Conservation (phyloP, 2,329 filamentous ascomycete species). For the Alternaria burnsii region DNA sequence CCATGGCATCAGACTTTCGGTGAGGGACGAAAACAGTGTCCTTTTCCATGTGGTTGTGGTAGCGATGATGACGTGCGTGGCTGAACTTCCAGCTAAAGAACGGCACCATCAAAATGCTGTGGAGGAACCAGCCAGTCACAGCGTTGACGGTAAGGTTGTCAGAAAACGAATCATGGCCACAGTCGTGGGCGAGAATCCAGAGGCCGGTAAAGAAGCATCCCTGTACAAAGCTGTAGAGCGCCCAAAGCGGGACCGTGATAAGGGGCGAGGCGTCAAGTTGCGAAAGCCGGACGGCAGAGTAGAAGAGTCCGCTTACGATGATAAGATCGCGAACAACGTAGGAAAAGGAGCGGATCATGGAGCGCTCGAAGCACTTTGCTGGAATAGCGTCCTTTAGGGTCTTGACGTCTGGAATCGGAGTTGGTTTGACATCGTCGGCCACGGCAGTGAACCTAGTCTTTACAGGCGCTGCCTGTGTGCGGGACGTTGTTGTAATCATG, state of each 20-base stretch:
- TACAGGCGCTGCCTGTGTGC: slow-evolving; percentile 21
- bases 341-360: slow-evolving; percentile 30
- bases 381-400: slow-evolving; percentile 36
- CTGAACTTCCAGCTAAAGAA: slow-evolving; percentile 60
- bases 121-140: slow-evolving; percentile 68
- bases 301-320: slow-evolving; percentile 28
- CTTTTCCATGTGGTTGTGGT: slow-evolving; percentile 18
- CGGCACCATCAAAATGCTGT: slow-evolving; percentile 72
- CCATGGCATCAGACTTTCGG: slow-evolving; percentile 22
- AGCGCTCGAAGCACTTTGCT: slow-evolving; percentile 36
- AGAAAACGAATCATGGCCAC: slow-evolving; percentile 75
- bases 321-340: slow-evolving; percentile 37
- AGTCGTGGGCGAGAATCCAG: slow-evolving; percentile 74
- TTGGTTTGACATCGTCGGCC: slow-evolving; percentile 21
- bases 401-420: slow-evolving; percentile 32
- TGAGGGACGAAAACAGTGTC: slow-evolving; percentile 50
- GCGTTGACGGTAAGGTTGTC: slow-evolving; percentile 65
- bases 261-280: slow-evolving; percentile 24
- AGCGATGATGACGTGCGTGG: slow-evolving; percentile 16
- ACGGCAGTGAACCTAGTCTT: slow-evolving; percentile 27
- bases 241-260: slow-evolving; percentile 54
- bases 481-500: slow-evolving; percentile 29
- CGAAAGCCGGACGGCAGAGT: slow-evolving; percentile 22
- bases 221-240: slow-evolving; percentile 69
- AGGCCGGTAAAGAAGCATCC: slow-evolving; percentile 72